Evolutionary conservation across 1,284 basidiomycete genomes (phyloP).

Genomic region (Moesziomyces sp.): DNA sequence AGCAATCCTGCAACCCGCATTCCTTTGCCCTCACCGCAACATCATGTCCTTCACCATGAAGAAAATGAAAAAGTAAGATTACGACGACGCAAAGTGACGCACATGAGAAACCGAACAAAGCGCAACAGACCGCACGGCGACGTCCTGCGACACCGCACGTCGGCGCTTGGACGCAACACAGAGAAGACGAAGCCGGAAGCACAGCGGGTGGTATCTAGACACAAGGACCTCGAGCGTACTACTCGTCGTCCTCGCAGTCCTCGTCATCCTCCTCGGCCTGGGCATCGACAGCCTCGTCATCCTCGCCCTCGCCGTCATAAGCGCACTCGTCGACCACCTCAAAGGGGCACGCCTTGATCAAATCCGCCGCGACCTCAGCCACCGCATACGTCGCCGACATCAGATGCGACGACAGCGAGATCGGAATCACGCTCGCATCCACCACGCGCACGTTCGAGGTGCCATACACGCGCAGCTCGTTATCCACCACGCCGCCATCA

Average conservation of each 20-base stretch:
- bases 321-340: constrained; percentile 43
- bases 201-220: background rate
- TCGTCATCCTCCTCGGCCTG: constrained; percentile 15
- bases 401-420: constrained; percentile 72
- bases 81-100: too few species aligned
- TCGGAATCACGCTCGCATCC: constrained; percentile 67
- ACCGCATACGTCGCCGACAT: constrained; percentile 58
- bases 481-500: constrained; percentile 76
- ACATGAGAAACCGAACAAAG: too few species aligned
- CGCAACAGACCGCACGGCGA: background rate
- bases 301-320: constrained; percentile 25
- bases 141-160: too few species aligned
- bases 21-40: too few species aligned
- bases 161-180: background rate
- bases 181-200: background rate
- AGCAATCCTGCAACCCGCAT: too few species aligned
- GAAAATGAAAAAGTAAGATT: too few species aligned
- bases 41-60: too few species aligned
- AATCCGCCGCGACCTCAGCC: constrained; percentile 67
- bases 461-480: constrained; percentile 75
- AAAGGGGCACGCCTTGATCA: constrained; percentile 46
- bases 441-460: constrained; percentile 73
- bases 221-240: background rate
- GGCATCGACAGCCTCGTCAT: constrained; percentile 6
- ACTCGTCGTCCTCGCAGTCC: constrained; percentile 19